Evolutionary conservation across 2,329 filamentous ascomycete species (phyloP), one percentile per base, ranked within the genome.

Genomic region (Phialocephala sp.): DNA sequence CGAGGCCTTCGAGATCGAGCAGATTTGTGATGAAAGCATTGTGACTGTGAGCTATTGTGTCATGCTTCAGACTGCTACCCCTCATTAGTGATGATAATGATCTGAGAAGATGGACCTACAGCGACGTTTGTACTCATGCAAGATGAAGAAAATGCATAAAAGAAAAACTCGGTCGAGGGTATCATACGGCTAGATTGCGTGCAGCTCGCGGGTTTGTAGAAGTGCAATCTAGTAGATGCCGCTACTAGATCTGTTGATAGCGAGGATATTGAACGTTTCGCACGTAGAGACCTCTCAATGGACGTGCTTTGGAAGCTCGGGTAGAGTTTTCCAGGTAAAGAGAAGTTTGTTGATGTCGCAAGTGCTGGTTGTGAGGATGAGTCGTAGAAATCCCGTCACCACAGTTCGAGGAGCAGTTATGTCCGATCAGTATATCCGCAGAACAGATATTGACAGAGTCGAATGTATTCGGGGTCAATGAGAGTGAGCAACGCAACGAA

Each of bases 21-120:
- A 62, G 20, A 72, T 62, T 37, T 69, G 67, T 50, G 72, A 72
- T 20, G 70, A 71, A 64, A 74, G 68, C 74, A 76, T 76, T 18
- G 63, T 70, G 65, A 56, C 41, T 22, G 37, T 36, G 65, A 62
- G 64, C 43, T 54, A 68, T 62, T 9, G 67, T 66, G 64, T 69
- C 70, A 72, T 73, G 67, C 59, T 70, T 56, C n/a, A 39, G 8
- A 12, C 15, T 39, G 12, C 15, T 27, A n/a, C n/a, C n/a, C 24
- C 50, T 35, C 14, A 35, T 54, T 35, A 32, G 50, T 54, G 22
- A 54, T 35, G 50, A 54, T 54, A 12, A 8, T 9, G 14, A 54
- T 12, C 22, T 15, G 22, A 12, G 14, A 24, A 27, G 22, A 54
- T 15, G 12, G 6, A 32, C 50, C 6, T 54, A 54, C 50, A 4